These are phyloP conservation scores for Piper longum DNA, from an alignment of 164 flowering plant species.

Conservation along the genomic window DNA sequence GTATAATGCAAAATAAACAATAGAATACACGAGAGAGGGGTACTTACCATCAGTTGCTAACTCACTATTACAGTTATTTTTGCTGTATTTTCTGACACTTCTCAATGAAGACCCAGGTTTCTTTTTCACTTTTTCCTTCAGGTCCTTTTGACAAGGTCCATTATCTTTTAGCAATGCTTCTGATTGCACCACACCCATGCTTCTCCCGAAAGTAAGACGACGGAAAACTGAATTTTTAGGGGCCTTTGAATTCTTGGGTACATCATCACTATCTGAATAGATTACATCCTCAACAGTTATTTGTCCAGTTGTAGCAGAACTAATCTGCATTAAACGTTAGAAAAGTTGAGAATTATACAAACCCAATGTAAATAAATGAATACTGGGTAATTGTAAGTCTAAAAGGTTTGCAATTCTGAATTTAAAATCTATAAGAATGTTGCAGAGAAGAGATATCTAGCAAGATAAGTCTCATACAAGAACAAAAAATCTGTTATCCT, in stretches of 20 bases:
- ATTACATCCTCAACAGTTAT: slow-evolving; percentile 77
- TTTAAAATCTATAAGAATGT: no score
- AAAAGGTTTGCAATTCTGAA: no score
- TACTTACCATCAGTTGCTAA: slow-evolving; percentile 10
- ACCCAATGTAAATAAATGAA: neutral
- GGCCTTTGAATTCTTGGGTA: slow-evolving; percentile 17
- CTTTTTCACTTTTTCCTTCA: slow-evolving; percentile 24
- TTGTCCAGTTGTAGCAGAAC: slow-evolving; percentile 64
- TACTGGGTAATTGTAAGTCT: neutral
- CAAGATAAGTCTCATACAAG: no score
- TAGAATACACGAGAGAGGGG: neutral
- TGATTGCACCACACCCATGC: slow-evolving; percentile 72
- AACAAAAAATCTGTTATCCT: no score
- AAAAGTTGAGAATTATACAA: neutral
- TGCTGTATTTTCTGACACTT: slow-evolving; percentile 37
- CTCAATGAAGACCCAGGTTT: slow-evolving; percentile 33
- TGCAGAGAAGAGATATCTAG: no score
- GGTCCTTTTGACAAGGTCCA: slow-evolving; percentile 10
- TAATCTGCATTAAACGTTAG: slow-evolving; percentile 27
- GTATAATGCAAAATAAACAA: neutral
- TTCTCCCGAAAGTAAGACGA: slow-evolving; percentile 71
- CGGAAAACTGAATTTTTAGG: slow-evolving; percentile 49
- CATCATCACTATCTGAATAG: slow-evolving; percentile 45
- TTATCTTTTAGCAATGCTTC: slow-evolving; percentile 53
- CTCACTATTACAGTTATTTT: slow-evolving; percentile 15